phyloP scores from a whole-genome alignment of 768 basidiomycete species.

The Pisolithus tinctorius region DNA sequence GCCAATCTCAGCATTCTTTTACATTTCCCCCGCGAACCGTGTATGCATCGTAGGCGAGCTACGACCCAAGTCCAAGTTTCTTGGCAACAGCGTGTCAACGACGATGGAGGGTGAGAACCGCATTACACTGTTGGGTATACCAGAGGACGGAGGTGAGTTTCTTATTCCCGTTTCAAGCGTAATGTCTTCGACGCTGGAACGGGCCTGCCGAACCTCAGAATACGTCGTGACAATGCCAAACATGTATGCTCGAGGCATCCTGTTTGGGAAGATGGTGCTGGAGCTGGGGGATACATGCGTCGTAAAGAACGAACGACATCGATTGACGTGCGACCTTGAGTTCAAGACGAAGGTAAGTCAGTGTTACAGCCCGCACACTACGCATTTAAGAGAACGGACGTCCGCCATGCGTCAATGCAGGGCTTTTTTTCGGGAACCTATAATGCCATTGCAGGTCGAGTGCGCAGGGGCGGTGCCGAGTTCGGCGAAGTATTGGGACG shows the following conservation, averaged over 20 bases:
- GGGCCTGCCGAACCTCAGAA: conserved; percentile 34
- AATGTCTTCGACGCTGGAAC: too few species aligned
- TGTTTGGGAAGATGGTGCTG: conserved; percentile 92
- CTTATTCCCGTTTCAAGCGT: conserved; percentile 1
- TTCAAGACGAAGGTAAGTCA: conserved; percentile 90
- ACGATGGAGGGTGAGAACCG: conserved; percentile 96
- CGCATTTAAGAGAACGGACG: too few species aligned
- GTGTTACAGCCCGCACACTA: not conserved
- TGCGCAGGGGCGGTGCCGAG: conserved; percentile 57
- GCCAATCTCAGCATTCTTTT: conserved; percentile 92
- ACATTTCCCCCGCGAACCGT: conserved; percentile 86
- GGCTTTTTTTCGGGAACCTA: conserved; percentile 98
- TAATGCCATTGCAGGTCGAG: conserved; percentile 79
- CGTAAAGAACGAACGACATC: conserved; percentile 76
- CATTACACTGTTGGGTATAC: conserved; percentile 72
- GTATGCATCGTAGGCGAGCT: conserved; percentile 88
- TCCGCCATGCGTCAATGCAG: conserved; percentile 29
- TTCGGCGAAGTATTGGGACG: conserved; percentile 84
- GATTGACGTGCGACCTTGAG: conserved; percentile 74
- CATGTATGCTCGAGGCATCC: conserved; percentile 87
- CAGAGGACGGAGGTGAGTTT: conserved; percentile 77
- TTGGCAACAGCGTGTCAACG: conserved; percentile 95
- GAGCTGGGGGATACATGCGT: conserved; percentile 89
- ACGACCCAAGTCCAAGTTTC: conserved; percentile 90
- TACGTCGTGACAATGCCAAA: conserved; percentile 96